Base-by-base conservation (phyloP, 192 early-diverging fungal genomes). In the Entomortierella beljakovae region DNA sequence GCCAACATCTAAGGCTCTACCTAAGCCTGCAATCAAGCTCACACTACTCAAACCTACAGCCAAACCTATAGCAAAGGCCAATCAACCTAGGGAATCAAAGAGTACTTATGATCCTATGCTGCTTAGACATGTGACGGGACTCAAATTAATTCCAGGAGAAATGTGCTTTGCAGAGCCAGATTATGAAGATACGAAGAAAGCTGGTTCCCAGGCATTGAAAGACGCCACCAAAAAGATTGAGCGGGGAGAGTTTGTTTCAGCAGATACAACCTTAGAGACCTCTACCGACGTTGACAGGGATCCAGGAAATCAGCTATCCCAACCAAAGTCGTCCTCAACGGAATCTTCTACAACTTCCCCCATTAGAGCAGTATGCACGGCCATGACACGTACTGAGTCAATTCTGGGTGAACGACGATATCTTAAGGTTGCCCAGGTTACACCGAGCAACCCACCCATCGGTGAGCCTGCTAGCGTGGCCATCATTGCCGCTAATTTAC, bases 331-430 rank as follows among this genome's bases (percentile, higher is more conserved):
- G 37, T 13, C 37, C 6, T 38, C 37, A 38, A 13, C 13, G 13
- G 13, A 6, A 8, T 38, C 37, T 13, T 38, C 37, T 38, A 20
- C 57, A 6, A 50, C 35, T 23, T 59, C 48, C 3, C 50, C 54
- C 16, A 22, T 26, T 0, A 52, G 62, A 0, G 72, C 54, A 18
- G n/a, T 67, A 15, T 20, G 33, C 23, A 67, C 72, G n/a, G 72
- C 48, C 16, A 75, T 75, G 72, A 61, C 72, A 4, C 72, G 72
- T 18, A 75, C 72, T 3, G 72, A 75, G 22, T 61, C 72, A 16
- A 75, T 75, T 60, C 64, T 75, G 16, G 72, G 61, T 26, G 72
- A 75, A 5, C 72, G 72, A 15, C 48, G 72, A 7, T 75, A 75
- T 32, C 38, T 75, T 11, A 75, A 61, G 40, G 64, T 57, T 23